These are phyloP conservation scores for Ottelia alismoides DNA, from an alignment of 106 monocot genomes.

Conservation along the genomic window DNA sequence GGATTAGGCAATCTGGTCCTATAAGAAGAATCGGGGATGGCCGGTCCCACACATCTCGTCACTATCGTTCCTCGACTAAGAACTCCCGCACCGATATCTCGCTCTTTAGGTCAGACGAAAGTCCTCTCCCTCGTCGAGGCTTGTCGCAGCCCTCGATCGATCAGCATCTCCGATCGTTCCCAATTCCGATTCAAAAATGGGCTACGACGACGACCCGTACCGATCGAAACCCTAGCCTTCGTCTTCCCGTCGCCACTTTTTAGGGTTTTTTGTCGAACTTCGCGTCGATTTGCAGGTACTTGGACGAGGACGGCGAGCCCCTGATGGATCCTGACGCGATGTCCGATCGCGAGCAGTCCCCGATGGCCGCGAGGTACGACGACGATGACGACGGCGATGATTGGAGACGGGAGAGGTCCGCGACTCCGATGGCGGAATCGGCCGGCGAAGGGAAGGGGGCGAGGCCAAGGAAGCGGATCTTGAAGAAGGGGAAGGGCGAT, in stretches of 20 bases:
- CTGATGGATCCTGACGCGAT: constrained; percentile 62
- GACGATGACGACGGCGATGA: constrained; percentile 44
- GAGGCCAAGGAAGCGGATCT: constrained; percentile 65
- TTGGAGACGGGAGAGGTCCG: constrained; percentile 64
- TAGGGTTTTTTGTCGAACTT: constrained; percentile 5
- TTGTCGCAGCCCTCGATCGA: too few relatives aligned
- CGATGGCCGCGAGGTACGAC: constrained; percentile 10
- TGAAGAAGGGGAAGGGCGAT: constrained; percentile 55
- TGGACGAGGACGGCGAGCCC: constrained; percentile 74
- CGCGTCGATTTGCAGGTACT: constrained; percentile 35
- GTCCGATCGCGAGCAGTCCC: constrained; percentile 30
- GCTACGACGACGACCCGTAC: constrained; percentile 29
- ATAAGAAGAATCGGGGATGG: too few relatives aligned
- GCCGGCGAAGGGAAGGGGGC: constrained; percentile 27
- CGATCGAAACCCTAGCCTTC: neutral
- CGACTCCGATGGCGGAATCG: constrained; percentile 34
- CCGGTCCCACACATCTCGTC: too few relatives aligned
- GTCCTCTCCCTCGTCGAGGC: too few relatives aligned
- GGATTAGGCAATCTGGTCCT: too few relatives aligned
- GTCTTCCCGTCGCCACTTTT: neutral
- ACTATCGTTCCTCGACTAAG: too few relatives aligned
- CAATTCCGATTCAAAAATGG: too few relatives aligned
- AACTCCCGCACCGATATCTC: too few relatives aligned
- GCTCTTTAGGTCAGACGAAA: too few relatives aligned
- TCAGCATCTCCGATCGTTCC: too few relatives aligned